Evolutionary conservation across 2,329 filamentous ascomycete genomes (phyloP).

Genomic region (Neoarthrinium moseri): DNA sequence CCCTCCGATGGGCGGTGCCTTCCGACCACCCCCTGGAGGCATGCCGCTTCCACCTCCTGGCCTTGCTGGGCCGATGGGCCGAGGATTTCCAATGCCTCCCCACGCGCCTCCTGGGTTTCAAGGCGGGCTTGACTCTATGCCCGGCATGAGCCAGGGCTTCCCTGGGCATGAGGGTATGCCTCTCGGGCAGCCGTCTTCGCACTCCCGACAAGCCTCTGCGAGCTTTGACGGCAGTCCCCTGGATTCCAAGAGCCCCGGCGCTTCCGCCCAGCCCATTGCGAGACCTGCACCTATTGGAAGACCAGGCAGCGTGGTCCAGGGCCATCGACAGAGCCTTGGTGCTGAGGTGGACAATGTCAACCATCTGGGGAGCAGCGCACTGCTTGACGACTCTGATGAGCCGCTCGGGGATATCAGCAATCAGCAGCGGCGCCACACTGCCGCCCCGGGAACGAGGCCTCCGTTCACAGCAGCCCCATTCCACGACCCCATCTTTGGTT

Average conservation of each 20-base stretch:
- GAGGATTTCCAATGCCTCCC: slow-evolving; percentile 41
- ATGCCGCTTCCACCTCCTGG: slow-evolving; percentile 51
- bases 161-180: slow-evolving; percentile 25
- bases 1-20: slow-evolving; percentile 37
- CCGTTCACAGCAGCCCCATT: slow-evolving; percentile 43
- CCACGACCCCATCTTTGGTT: slow-evolving; percentile 37
- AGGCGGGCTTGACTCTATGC: slow-evolving; percentile 39
- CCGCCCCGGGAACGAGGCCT: slow-evolving; percentile 47
- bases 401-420: slow-evolving; percentile 36
- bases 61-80: slow-evolving; percentile 41
- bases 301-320: slow-evolving; percentile 69
- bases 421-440: slow-evolving; percentile 46
- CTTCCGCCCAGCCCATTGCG: slow-evolving; percentile 70
- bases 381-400: slow-evolving; percentile 74
- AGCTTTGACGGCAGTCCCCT: slow-evolving; percentile 58
- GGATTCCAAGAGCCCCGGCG: slow-evolving; percentile 26
- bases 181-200: slow-evolving; percentile 46
- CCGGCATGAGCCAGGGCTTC: slow-evolving; percentile 38
- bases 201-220: slow-evolving; percentile 74
- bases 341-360: slow-evolving; percentile 70
- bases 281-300: slow-evolving; percentile 86
- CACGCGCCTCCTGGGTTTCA: slow-evolving; percentile 55
- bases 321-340: slow-evolving; percentile 36
- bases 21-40: slow-evolving; percentile 43
- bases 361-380: slow-evolving; percentile 85